Base-by-base conservation (phyloP, 257 asterid species). In the Echites panduratus region DNA sequence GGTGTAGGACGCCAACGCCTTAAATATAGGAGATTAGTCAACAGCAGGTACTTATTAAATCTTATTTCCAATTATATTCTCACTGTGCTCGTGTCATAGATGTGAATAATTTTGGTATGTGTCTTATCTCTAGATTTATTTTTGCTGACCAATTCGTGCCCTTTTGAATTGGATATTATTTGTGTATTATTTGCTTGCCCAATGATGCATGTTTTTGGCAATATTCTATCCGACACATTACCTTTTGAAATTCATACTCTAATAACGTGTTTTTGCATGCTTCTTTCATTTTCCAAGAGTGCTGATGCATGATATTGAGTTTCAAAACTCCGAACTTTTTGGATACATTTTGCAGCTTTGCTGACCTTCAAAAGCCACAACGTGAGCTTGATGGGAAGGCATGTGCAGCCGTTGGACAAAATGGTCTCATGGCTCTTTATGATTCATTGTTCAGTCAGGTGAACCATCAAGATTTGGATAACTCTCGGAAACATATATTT, bases 331-430 rank as follows among this genome's bases (percentile, higher is more conserved):
- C 12, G 8, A 16, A 0, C 38, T 35, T 14, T 10, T 22, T 38
- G 22, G 2, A 64, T 64, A 8, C 16, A 19, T 19, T 64, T 0
- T 3, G 49, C 93, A 94, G 97, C 82, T 94, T 94, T 74, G 97
- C 97, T 4, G 99, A 89, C 82, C 97, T 94, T 75, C 97, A 94
- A 85, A 95, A 92, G 85, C 99, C 96, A n/a, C 97, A 95, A 80
- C 73, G 76, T 78, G 99, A 95, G 72, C 96, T 95, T 76, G 98
- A 90, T 61, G 99, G 99, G 78, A 95, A 95, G 84, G 98, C 97
- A 72, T 95, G 99, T 80, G 98, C 99, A 4, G 99, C 96, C 65
- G 98, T 95, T 63, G 99, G 99, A 65, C 99, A 95, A 83, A 95
- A 92, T 77, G 96, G 97, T 74, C 97, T 95, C 72, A 88, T 95